These are phyloP conservation scores for Rhodotorula graminis DNA, from an alignment of 768 basidiomycete genomes.

Conservation along the genomic window DNA sequence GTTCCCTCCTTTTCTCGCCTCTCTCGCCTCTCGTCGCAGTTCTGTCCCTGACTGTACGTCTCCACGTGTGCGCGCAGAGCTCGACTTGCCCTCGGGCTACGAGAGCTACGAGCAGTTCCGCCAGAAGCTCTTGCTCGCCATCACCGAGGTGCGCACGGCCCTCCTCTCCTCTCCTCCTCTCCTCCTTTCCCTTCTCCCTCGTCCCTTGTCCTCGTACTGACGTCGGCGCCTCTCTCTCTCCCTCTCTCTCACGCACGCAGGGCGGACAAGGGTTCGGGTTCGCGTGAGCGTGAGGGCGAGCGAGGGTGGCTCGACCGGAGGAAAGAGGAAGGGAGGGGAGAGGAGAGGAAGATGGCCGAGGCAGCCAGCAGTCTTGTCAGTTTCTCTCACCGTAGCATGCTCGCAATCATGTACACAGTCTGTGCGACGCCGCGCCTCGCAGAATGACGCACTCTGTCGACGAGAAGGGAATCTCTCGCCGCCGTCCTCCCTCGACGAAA, in stretches of 20 bases:
- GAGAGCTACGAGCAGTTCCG: slow-evolving; percentile 94
- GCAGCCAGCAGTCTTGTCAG: too few species aligned
- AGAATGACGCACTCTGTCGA: too few species aligned
- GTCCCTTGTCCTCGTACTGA: neutral
- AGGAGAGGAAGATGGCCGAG: neutral
- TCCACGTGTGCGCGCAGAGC: slow-evolving; percentile 14
- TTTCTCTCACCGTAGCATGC: too few species aligned
- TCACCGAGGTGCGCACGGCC: slow-evolving; percentile 73
- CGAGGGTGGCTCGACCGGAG: neutral
- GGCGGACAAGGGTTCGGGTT: slow-evolving; percentile 69
- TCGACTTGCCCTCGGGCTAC: slow-evolving; percentile 76
- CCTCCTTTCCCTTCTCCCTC: neutral
- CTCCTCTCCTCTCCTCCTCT: neutral
- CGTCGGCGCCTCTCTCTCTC: slow-evolving; percentile 51
- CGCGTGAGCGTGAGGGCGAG: slow-evolving; percentile 49
- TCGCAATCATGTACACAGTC: too few species aligned
- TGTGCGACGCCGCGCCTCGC: too few species aligned
- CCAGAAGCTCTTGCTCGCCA: slow-evolving; percentile 79
- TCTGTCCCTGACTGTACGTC: too few species aligned
- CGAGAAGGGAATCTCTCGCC: too few species aligned
- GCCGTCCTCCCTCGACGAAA: too few species aligned
- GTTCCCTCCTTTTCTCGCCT: too few species aligned
- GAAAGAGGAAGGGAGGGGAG: neutral
- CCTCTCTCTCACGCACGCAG: too few species aligned
- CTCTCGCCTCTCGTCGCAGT: too few species aligned